Conservation (phyloP, 257 asterid genomes). For the Henckelia pumila region DNA sequence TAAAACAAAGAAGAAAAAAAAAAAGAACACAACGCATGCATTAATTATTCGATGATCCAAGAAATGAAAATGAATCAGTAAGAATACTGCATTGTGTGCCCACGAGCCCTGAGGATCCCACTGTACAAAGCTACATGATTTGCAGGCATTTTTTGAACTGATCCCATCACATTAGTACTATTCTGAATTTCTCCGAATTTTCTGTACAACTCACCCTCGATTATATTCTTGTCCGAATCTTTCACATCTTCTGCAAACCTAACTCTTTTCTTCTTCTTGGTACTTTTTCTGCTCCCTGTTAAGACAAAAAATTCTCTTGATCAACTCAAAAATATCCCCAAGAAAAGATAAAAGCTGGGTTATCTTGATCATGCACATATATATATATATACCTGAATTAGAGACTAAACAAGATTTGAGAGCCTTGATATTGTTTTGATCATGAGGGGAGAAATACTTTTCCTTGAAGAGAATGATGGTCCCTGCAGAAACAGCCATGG, state of each 20-base stretch:
- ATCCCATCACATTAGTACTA: conserved; percentile 33
- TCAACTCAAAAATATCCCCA: background rate
- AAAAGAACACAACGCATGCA: too few species aligned
- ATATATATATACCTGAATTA: conserved; percentile 32
- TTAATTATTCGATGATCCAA: background rate
- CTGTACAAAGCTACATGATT: conserved; percentile 66
- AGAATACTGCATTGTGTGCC: conserved; percentile 41
- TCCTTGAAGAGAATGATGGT: conserved; percentile 52
- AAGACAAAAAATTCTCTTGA: background rate
- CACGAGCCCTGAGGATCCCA: conserved; percentile 65
- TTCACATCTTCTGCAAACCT: conserved; percentile 72
- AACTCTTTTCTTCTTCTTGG: conserved; percentile 43
- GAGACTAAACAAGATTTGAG: conserved; percentile 64
- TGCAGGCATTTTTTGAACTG: conserved; percentile 44
- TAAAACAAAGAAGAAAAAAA: too few species aligned
- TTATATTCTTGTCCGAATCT: conserved; percentile 40
- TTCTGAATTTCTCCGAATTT: conserved; percentile 14
- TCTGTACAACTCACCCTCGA: conserved; percentile 48
- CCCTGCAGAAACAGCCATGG: conserved; percentile 83
- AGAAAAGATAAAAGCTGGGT: background rate
- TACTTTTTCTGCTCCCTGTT: conserved; percentile 34
- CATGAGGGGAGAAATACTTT: conserved; percentile 27
- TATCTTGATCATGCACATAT: background rate
- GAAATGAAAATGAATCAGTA: conserved; percentile 26
- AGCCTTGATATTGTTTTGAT: conserved; percentile 10